Base-by-base conservation (phyloP, 2,329 filamentous ascomycete species). In the Cytospora mali region DNA sequence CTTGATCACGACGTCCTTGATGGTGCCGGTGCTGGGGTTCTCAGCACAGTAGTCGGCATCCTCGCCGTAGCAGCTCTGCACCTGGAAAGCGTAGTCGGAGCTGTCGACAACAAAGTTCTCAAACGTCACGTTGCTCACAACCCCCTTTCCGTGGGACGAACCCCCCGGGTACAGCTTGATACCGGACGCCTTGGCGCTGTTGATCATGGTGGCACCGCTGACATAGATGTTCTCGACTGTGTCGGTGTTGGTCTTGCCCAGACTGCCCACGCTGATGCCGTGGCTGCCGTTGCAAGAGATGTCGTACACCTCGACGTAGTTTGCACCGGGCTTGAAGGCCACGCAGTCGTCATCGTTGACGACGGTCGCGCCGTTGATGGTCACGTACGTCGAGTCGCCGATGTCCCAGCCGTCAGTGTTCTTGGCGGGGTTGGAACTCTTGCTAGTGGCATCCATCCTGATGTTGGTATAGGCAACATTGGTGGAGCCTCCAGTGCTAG, bases 81-180 rank as follows among this genome's bases (percentile, higher is more conserved):
- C 77, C 64, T 79, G 77, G 66, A 79, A 72, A 4, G 76, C 78
- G 64, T 80, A 80, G 59, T 78, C 77, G 60, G 72, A 75, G 14
- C 72, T 70, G 1, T 74, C 66, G 6, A 79, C 73, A 0, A 70
- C 73, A 21, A 81, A 69, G 21, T 70, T 71, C 6, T 72, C 69
- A 60, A 71, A 80, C 0, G 77, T 80, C 25, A 80, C 75, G 62
- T 81, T 81, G 3, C 66, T 70, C 25, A 80, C 76, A 0, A 72
- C 73, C 0, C 77, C 75, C 0, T 69, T 65, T 14, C 76, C 75
- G 62, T 80, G 73, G 6, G 59, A 63, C 2, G 68, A 67, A 1
- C 77, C 71, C 63, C 83, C 84, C 0, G 84, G 83, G 83, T 84
- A 89, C 67, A 87, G 84, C 74, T 88, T 88, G 75, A 88, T 88